Base-by-base conservation (phyloP, 306 rosid species). In the Carpinus fangiana region DNA sequence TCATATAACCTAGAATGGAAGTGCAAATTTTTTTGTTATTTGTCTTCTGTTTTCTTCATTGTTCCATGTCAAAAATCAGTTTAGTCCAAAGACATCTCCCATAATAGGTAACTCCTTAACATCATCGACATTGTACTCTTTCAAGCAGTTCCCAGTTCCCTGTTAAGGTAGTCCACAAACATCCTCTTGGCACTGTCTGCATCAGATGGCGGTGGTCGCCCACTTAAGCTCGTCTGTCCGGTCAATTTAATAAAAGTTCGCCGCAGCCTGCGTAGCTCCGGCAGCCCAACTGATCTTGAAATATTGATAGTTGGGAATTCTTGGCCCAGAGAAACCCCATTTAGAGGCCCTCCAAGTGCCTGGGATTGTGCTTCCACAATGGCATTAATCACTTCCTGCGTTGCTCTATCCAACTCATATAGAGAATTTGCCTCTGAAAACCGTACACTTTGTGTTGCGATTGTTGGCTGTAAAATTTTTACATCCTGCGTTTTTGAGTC, bases 191-290 rank as follows among this genome's bases (percentile, higher is more conserved):
- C 99, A 31, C 90, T 90, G 8, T 86, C 90, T 12, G 96, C 89
- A 84, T 95, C 97, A 66, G 94, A 89, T 73, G 99, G 96, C 38
- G 98, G 98, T 0, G 99, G 96, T 0, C 75, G 87, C 14, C 97
- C 99, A 20, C 99, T 95, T 82, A 96, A 87, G 82, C 98, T 96
- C 0, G 99, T 93, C 76, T 96, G 99, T 76, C 98, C 97, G 5
- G 96, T 93, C 79, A 95, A 82, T 71, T 93, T 95, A 11, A 90
- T 89, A 86, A 96, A 95, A 70, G 98, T 95, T 2, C 92, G 81
- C 5, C 94, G 82, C 80, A 95, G 83, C 81, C 99, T 82, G 0
- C 96, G 94, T 73, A 93, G 99, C 88, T 93, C 97, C 0, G 96
- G 99, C 71, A 95, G 83, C 72, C 93, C 97, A 51, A 93, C 90